A percentile compares a stretch with the other conserved stretches of the same genome.
Conservation (phyloP, 2,329 filamentous ascomycete species). For the Berkeleyomyces basicola region DNA sequence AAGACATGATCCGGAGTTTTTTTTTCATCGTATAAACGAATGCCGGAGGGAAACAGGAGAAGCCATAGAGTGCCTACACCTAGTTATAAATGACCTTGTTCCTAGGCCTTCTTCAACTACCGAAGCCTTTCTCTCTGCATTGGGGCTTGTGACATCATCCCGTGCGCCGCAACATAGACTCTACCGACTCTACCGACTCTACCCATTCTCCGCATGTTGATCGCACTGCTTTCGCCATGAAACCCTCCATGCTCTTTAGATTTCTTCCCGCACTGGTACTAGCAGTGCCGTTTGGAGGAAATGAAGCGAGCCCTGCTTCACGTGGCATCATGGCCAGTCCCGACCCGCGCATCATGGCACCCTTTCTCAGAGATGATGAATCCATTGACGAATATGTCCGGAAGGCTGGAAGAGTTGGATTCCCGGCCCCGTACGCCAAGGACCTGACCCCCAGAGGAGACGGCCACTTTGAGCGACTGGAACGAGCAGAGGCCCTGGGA, state of each 20-base stretch:
- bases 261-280: not conserved
- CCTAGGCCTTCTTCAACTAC: not conserved
- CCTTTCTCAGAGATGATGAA: not conserved
- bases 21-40: not conserved
- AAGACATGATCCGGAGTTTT: not conserved
- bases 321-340: not conserved
- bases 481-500: not conserved
- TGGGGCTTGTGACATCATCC: not conserved
- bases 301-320: not conserved
- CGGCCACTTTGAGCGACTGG: not conserved
- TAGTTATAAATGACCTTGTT: not conserved
- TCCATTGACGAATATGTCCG: not conserved
- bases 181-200: not conserved
- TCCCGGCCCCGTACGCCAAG: not conserved
- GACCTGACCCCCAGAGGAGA: not conserved
- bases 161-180: not conserved
- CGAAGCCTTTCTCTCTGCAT: not conserved
- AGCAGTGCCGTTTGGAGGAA: not conserved
- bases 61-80: not conserved
- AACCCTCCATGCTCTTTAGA: not conserved
- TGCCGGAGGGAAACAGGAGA: too few relatives aligned
- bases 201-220: not conserved
- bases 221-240: not conserved
- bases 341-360: not conserved
- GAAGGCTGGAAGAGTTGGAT: not conserved